Evolutionary conservation across 192 early-diverging fungal genomes (phyloP).

Genomic region (Podila verticillata): DNA sequence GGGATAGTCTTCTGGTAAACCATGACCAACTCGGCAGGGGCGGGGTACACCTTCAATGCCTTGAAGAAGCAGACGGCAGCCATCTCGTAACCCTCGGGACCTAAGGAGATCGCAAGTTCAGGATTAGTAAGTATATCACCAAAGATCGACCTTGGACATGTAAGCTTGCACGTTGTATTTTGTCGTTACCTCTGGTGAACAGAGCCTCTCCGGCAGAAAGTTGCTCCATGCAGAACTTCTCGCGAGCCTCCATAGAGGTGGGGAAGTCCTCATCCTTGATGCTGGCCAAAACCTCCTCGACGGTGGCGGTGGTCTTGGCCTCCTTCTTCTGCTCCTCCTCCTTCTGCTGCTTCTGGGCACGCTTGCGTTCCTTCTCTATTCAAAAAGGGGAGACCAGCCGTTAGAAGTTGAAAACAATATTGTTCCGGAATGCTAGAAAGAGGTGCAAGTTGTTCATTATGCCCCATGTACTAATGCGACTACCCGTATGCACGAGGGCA

Average conservation of each 20-base stretch:
- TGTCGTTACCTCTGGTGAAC: conserved; percentile 69
- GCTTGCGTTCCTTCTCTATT: conserved; percentile 70
- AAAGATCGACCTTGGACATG: too few species aligned
- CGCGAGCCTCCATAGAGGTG: conserved; percentile 77
- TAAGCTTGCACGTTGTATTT: too few species aligned
- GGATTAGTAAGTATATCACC: too few species aligned
- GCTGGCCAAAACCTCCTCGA: conserved; percentile 68
- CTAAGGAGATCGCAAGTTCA: neutral
- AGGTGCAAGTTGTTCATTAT: too few species aligned
- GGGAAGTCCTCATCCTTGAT: conserved; percentile 80
- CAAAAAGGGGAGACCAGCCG: neutral
- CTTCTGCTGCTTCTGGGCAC: conserved; percentile 67
- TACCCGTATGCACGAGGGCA: too few species aligned
- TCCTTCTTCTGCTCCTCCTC: conserved; percentile 55
- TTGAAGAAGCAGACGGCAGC: conserved; percentile 90
- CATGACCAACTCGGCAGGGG: conserved; percentile 95
- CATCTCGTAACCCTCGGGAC: conserved; percentile 68
- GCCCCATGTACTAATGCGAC: too few species aligned
- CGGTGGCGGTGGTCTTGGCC: conserved; percentile 50
- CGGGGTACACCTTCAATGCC: conserved; percentile 94
- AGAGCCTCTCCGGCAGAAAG: conserved; percentile 87
- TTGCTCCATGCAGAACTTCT: conserved; percentile 90
- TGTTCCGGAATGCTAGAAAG: too few species aligned
- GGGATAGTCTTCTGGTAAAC: conserved; percentile 95
- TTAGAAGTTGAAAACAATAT: too few species aligned